Evolutionary conservation across 164 flowering plant genomes (phyloP).

Genomic region (Vitis amurensis): DNA sequence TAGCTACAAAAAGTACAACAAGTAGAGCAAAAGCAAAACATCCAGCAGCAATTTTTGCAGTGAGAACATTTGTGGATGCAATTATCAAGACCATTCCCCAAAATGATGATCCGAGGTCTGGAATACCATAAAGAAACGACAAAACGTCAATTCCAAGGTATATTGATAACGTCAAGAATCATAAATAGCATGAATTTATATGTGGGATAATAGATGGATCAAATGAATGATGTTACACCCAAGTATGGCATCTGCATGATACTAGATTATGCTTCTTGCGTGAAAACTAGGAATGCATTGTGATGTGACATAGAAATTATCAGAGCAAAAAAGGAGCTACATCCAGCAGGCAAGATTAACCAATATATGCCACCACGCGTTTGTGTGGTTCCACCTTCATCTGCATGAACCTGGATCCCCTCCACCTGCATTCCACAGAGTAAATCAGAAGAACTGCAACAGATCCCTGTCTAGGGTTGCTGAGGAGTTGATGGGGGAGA

Average conservation of each 20-base stretch:
- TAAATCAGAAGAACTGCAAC: not conserved
- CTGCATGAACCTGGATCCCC: slow-evolving; percentile 92
- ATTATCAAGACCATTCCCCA: slow-evolving; percentile 95
- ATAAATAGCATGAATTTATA: not conserved
- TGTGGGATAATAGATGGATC: not conserved
- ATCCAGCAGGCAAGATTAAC: slow-evolving; percentile 97
- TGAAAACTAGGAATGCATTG: not conserved
- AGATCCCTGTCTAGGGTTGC: no score
- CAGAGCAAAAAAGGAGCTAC: slow-evolving; percentile 39
- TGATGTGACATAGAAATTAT: not conserved
- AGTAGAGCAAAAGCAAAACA: slow-evolving; percentile 73
- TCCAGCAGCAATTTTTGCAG: slow-evolving; percentile 93
- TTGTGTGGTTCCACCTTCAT: slow-evolving; percentile 90
- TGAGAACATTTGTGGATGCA: slow-evolving; percentile 83
- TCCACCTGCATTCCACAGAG: slow-evolving; percentile 63
- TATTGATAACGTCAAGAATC: not conserved
- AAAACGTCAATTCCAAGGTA: not conserved
- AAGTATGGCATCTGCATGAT: not conserved
- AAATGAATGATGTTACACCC: no score
- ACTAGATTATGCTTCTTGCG: not conserved
- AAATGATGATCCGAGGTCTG: slow-evolving; percentile 99
- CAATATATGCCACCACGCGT: slow-evolving; percentile 95
- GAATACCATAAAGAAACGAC: slow-evolving; percentile 9
- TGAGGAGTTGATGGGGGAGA: no score
- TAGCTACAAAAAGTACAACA: slow-evolving; percentile 83